Evolutionary conservation across 176 grass and related monocot genomes (phyloP).

Genomic region (Ampelocalamus luodianensis): DNA sequence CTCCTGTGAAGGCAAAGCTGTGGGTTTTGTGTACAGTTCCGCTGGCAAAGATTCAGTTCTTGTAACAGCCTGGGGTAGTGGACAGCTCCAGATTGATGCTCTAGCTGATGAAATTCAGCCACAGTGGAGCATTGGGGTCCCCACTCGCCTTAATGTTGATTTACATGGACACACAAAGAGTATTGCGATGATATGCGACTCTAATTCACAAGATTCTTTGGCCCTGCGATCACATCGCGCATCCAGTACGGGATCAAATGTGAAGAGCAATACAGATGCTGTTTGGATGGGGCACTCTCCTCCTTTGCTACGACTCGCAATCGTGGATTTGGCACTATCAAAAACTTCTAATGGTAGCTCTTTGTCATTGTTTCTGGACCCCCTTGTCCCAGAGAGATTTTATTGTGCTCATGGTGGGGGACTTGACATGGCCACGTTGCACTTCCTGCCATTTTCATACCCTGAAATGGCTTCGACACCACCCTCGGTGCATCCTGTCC

Average conservation of each 20-base stretch:
- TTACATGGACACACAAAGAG: conserved; percentile 65
- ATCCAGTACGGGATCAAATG: conserved; percentile 54
- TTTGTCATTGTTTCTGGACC: conserved; percentile 79
- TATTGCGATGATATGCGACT: conserved; percentile 90
- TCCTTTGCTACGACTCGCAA: conserved; percentile 80
- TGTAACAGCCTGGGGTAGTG: conserved; percentile 81
- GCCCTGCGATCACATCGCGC: conserved; percentile 40
- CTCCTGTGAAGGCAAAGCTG: conserved; percentile 68
- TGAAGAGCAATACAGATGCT: conserved; percentile 49
- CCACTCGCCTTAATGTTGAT: conserved; percentile 64
- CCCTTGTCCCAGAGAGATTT: conserved; percentile 82
- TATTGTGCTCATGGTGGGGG: conserved; percentile 96
- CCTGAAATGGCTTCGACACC: conserved; percentile 67
- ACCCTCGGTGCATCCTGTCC: conserved; percentile 80
- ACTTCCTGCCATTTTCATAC: conserved; percentile 85
- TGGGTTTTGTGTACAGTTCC: conserved; percentile 82
- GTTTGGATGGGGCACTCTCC: conserved; percentile 60
- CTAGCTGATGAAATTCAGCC: conserved; percentile 97
- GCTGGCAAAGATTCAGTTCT: conserved; percentile 90
- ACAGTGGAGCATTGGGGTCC: conserved; percentile 65
- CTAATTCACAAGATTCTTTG: conserved; percentile 52
- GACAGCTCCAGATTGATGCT: conserved; percentile 84
- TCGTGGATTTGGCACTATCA: conserved; percentile 82
- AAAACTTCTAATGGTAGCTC: conserved; percentile 46
- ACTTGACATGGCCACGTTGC: conserved; percentile 73